Conservation (phyloP, 768 basidiomycete species). For the Aureoboletus auriporus region DNA sequence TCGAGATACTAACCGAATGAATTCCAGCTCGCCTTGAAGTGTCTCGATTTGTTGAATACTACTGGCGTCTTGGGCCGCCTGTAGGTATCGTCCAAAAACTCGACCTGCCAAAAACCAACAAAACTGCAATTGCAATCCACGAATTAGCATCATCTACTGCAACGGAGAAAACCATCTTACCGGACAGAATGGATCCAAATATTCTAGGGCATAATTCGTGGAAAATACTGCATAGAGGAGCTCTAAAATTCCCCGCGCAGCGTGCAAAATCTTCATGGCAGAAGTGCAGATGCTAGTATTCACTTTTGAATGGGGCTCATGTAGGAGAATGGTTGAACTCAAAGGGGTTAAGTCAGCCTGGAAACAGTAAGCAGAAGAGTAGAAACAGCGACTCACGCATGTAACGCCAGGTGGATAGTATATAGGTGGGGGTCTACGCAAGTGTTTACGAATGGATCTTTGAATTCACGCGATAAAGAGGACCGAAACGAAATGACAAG, state of each 20-base stretch:
- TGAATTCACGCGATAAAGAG: slow-evolving; percentile 55
- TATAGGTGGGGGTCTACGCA: slow-evolving; percentile 62
- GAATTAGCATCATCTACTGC: not conserved
- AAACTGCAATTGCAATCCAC: slow-evolving; percentile 40
- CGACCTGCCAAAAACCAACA: slow-evolving; percentile 69
- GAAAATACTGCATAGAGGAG: slow-evolving; percentile 62
- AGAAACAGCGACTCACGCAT: slow-evolving; percentile 26
- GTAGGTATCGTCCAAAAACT: slow-evolving; percentile 62
- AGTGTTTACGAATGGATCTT: slow-evolving; percentile 47
- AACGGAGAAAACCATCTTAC: slow-evolving; percentile 35
- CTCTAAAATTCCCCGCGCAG: slow-evolving; percentile 64
- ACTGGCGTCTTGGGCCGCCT: slow-evolving; percentile 56
- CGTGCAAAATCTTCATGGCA: slow-evolving; percentile 62
- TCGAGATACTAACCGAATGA: slow-evolving; percentile 50
- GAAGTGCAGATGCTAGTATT: slow-evolving; percentile 58
- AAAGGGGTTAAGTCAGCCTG: slow-evolving; percentile 9
- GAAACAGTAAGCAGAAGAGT: not conserved
- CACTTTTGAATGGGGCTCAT: slow-evolving; percentile 72
- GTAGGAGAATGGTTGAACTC: slow-evolving; percentile 67
- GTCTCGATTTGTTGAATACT: slow-evolving; percentile 54
- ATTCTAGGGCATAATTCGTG: slow-evolving; percentile 68
- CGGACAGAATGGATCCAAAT: slow-evolving; percentile 66
- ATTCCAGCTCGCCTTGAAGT: slow-evolving; percentile 60
- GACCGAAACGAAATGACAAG: slow-evolving; percentile 52
- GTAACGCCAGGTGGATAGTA: slow-evolving; percentile 27